These are phyloP conservation scores for Artomyces pyxidatus DNA, from an alignment of 768 basidiomycete genomes.

Conservation along the genomic window DNA sequence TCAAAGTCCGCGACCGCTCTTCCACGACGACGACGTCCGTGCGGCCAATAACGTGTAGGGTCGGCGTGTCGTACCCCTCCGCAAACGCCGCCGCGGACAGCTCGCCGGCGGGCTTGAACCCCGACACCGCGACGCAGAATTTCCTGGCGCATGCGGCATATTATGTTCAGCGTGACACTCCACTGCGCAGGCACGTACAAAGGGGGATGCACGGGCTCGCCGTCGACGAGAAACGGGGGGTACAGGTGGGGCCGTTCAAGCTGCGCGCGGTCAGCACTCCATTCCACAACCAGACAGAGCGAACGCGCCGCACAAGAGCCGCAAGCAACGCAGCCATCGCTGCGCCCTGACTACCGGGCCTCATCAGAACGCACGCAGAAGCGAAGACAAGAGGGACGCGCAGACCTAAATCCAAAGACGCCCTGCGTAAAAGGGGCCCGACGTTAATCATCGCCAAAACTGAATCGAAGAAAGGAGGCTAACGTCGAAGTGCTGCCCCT, in stretches of 20 bases:
- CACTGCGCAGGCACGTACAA: conserved; percentile 37
- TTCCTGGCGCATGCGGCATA: conserved; percentile 30
- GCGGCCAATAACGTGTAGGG: conserved; percentile 70
- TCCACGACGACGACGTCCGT: conserved; percentile 68
- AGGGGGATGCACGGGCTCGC: conserved; percentile 63
- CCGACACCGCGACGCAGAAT: conserved; percentile 72
- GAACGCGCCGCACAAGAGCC: conserved; percentile 46
- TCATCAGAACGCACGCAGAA: too few species aligned
- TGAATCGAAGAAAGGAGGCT: conserved; percentile 20
- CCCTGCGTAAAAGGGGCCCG: conserved; percentile 51
- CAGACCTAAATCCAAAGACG: conserved; percentile 71
- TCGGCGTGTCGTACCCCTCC: conserved; percentile 54
- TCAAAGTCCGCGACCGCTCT: conserved; percentile 54
- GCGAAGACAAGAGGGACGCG: too few species aligned
- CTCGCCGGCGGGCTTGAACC: conserved; percentile 48
- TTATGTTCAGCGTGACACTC: neutral
- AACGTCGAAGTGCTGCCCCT: conserved; percentile 58
- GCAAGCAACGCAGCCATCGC: conserved; percentile 63
- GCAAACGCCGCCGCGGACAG: conserved; percentile 43
- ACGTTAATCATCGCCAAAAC: conserved; percentile 35
- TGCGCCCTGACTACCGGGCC: conserved; percentile 58
- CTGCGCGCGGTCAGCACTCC: conserved; percentile 22
- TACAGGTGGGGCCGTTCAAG: conserved; percentile 45
- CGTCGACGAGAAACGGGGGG: conserved; percentile 55
- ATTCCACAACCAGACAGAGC: neutral